Evolutionary conservation across 1,284 basidiomycete genomes (phyloP).

Genomic region (Austroboletus niveus): DNA sequence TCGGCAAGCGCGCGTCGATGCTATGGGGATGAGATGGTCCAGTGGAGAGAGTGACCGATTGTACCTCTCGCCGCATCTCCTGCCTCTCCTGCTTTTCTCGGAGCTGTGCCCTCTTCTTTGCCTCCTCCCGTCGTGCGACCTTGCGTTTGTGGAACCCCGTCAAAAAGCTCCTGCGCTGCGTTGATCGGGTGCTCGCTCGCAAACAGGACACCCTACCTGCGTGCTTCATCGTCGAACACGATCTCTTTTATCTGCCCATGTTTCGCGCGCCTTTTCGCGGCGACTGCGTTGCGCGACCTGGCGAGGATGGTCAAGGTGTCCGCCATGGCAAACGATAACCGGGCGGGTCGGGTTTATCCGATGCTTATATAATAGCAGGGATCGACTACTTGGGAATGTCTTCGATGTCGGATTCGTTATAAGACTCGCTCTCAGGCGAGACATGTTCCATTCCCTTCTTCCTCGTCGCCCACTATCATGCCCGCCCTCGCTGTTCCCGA

Average conservation of each 20-base stretch:
- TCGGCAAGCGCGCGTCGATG: constrained; percentile 69
- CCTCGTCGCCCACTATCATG: constrained; percentile 17
- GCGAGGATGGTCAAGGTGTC: constrained; percentile 60
- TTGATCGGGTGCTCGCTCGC: constrained; percentile 3
- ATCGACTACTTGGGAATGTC: constrained; percentile 34
- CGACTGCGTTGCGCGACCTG: constrained; percentile 54
- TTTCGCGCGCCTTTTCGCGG: constrained; percentile 59
- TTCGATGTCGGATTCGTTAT: constrained; percentile 31
- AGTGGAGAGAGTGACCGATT: constrained; percentile 19
- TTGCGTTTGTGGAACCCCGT: constrained; percentile 89
- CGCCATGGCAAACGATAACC: constrained; percentile 15
- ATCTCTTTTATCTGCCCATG: constrained; percentile 65
- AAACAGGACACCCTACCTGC: constrained; percentile 46
- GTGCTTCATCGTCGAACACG: constrained; percentile 73
- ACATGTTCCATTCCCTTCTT: constrained; percentile 30
- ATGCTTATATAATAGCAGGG: constrained; percentile 28
- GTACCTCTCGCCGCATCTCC: constrained; percentile 68
- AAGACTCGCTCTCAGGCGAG: constrained; percentile 39
- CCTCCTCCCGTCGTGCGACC: constrained; percentile 67
- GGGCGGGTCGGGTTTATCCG: constrained; percentile 17
- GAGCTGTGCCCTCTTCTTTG: constrained; percentile 63
- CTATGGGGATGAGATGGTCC: constrained; percentile 38
- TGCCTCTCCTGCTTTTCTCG: constrained; percentile 66
- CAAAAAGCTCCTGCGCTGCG: constrained; percentile 63
- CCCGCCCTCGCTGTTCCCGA: constrained; percentile 28